These are phyloP conservation scores for Saccharomyces hybrid DNA, from an alignment of 1,139 yeast genomes.

Conservation along the genomic window DNA sequence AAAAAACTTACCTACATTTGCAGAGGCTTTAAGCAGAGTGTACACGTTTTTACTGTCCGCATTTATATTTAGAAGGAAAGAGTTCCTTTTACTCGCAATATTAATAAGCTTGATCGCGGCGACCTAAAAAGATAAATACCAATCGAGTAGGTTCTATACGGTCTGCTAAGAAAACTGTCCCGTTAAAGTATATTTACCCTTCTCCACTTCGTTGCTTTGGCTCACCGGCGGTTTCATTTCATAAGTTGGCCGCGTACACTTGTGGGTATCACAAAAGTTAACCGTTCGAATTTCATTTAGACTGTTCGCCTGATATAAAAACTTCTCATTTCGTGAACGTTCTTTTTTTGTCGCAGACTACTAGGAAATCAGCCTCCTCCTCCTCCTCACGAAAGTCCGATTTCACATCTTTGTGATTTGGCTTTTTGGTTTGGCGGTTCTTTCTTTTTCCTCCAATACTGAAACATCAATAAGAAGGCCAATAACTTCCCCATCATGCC, in stretches of 20 bases:
- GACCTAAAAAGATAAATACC: neutral
- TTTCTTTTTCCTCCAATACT: neutral
- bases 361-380: too few species aligned
- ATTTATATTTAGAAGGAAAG: neutral
- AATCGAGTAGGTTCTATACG: neutral
- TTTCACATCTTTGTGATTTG: neutral
- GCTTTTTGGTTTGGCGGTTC: neutral
- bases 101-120: neutral
- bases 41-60: neutral
- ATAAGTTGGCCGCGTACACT: too few species aligned
- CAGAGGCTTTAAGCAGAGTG: neutral
- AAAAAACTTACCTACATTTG: neutral
- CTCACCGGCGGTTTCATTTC: too few species aligned
- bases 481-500: neutral
- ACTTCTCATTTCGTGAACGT: too few species aligned
- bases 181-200: neutral
- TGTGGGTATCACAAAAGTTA: too few species aligned
- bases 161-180: too few species aligned
- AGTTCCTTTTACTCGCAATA: neutral
- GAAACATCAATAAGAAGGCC: neutral
- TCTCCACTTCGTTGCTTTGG: too few species aligned
- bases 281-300: too few species aligned
- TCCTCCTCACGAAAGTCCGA: too few species aligned
- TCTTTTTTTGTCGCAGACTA: too few species aligned
- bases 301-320: too few species aligned